Evolutionary conservation across 495 filamentous ascomycete genomes (phyloP).

Genomic region (Hypoxylon intermedium): DNA sequence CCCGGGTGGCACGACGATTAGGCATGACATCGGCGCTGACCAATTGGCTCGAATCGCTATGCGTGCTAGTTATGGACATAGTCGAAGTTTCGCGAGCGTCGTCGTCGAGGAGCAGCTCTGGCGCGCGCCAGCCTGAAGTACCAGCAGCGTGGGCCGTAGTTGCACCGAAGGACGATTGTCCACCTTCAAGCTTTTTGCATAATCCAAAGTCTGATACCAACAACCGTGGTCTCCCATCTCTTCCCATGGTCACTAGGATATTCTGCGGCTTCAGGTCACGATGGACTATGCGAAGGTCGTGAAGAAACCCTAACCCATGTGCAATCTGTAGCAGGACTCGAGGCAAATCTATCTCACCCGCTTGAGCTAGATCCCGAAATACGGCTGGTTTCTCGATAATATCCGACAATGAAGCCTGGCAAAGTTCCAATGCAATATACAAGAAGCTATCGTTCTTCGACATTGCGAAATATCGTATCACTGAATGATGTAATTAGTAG

Average conservation of each 20-base stretch:
- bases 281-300: slow-evolving; percentile 92
- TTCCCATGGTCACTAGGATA: slow-evolving; percentile 76
- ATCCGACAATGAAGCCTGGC: slow-evolving; percentile 90
- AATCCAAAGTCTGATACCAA: slow-evolving; percentile 97
- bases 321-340: slow-evolving; percentile 84
- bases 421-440: slow-evolving; percentile 96
- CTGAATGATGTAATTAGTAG: slow-evolving; percentile 50
- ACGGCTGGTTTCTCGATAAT: slow-evolving; percentile 71
- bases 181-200: slow-evolving; percentile 96
- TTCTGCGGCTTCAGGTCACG: slow-evolving; percentile 98
- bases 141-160: slow-evolving; percentile 93
- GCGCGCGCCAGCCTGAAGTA: slow-evolving; percentile 94
- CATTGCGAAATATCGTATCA: slow-evolving; percentile 94
- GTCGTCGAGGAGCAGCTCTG: slow-evolving; percentile 88
- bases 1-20: slow-evolving; percentile 84
- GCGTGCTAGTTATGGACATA: slow-evolving; percentile 48
- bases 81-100: slow-evolving; percentile 50
- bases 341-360: slow-evolving; percentile 64
- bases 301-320: slow-evolving; percentile 83
- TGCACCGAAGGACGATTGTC: slow-evolving; percentile 91
- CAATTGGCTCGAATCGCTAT: slow-evolving; percentile 55
- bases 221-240: slow-evolving; percentile 71
- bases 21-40: slow-evolving; percentile 54
- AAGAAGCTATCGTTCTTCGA: slow-evolving; percentile 88
- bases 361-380: slow-evolving; percentile 57